Base-by-base conservation (phyloP, 2,329 filamentous ascomycete species). In the Hymenoscyphus scutula region DNA sequence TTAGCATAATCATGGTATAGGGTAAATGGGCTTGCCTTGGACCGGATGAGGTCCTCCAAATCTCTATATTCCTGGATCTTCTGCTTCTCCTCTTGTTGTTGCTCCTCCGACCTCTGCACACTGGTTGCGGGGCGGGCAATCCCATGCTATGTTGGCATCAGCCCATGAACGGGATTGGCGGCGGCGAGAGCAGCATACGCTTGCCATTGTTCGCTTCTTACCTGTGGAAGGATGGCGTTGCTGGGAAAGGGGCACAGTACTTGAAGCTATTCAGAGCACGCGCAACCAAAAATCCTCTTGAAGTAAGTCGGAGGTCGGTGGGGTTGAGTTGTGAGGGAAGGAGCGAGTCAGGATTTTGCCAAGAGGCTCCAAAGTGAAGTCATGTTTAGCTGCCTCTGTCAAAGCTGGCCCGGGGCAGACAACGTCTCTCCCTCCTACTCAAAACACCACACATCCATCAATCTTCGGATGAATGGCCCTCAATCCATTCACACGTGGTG, bases 11-110 rank as follows among this genome's bases (percentile, higher is more conserved):
- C 19, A 59, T 3, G 8, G 13, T 5, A 23, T 32, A 48, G 64
- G 61, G 25, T 15, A 23, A 62, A 56, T 34, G 30, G 45, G 60
- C 71, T 32, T 73, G 91, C 89, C 78, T 88, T 87, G n/a, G 79
- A 73, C 60, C 86, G 85, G 41, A 96, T 84, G 60, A 85, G 77
- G 59, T 83, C 79, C 67, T 93, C 90, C 53, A 97, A 80, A 11
- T 83, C 78, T 68, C 85, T 87, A 77, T 97, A 97, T 67, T 87
- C 84, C 62, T 82, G 78, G 71, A 97, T 96, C 76, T 89, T 89
- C 69, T 86, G 84, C 61, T 86, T 81, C 75, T 96, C 91, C 75
- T 87, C 84, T 68, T 86, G 81, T 62, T 84, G 84, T 73, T 90
- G 85, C 73, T 91, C 86, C 70, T 90, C 87, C 69, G 89, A 89